Evolutionary conservation across 345 rosid genomes (phyloP).

Genomic region (Heritiera littoralis): DNA sequence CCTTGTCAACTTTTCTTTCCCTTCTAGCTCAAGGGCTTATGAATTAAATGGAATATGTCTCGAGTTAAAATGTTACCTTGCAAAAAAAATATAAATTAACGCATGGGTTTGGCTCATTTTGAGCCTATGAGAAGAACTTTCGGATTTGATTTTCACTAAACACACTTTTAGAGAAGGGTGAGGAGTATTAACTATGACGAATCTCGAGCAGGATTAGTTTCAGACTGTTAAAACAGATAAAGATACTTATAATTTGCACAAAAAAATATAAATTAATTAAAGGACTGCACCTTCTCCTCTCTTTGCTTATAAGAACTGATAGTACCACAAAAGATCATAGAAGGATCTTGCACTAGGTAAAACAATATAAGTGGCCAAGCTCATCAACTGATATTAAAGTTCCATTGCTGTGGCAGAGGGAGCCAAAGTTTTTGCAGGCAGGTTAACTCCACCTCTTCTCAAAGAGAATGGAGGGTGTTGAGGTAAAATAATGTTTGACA

Average conservation of each 20-base stretch:
- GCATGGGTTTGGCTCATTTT: too few relatives aligned
- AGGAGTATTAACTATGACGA: too few relatives aligned
- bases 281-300: slow-evolving; percentile 27
- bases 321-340: slow-evolving; percentile 7
- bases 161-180: too few relatives aligned
- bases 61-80: slow-evolving; percentile 45
- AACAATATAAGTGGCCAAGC: slow-evolving; percentile 18
- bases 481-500: too few relatives aligned
- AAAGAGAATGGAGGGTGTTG: slow-evolving; percentile 44
- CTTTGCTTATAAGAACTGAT: slow-evolving; percentile 12
- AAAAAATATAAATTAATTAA: slow-evolving; percentile 30
- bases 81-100: too few relatives aligned
- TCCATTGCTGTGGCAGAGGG: slow-evolving; percentile 37
- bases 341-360: slow-evolving; percentile 18
- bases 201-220: too few relatives aligned
- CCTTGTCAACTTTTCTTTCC: slow-evolving; percentile 17
- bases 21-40: slow-evolving; percentile 22
- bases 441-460: slow-evolving; percentile 68
- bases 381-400: slow-evolving; percentile 23
- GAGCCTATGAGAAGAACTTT: too few relatives aligned
- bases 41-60: slow-evolving; percentile 36
- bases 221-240: too few relatives aligned
- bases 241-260: slow-evolving; percentile 21
- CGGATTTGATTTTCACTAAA: too few relatives aligned
- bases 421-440: slow-evolving; percentile 48